These are phyloP conservation scores for Aspergillus costaricaensis DNA, from an alignment of 2,329 filamentous ascomycete species.

Conservation along the genomic window DNA sequence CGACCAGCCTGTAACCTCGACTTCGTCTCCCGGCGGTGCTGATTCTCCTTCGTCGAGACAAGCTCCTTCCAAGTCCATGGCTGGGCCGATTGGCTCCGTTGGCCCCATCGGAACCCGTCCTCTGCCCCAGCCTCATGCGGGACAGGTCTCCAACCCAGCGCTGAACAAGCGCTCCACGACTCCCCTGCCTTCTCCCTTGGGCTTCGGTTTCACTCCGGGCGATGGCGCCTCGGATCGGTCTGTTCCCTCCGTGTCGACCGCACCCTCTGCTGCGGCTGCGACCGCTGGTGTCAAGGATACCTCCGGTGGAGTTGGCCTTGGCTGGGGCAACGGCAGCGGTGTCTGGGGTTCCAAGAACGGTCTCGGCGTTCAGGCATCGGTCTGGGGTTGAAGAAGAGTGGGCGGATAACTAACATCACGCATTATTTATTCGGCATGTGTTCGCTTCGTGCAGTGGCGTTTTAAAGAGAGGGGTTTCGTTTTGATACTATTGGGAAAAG, in stretches of 20 bases:
- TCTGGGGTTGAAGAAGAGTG: conserved; percentile 73
- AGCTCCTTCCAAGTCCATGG: conserved; percentile 56
- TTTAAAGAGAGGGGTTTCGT: conserved; percentile 26
- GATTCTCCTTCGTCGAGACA: conserved; percentile 71
- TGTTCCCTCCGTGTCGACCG: conserved; percentile 62
- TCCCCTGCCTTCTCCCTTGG: conserved; percentile 84
- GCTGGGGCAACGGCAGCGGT: conserved; percentile 77
- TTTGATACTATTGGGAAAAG: conserved; percentile 28
- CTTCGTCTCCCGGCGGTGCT: conserved; percentile 76
- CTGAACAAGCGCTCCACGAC: conserved; percentile 84
- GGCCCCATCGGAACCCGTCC: conserved; percentile 94
- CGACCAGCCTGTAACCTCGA: conserved; percentile 74
- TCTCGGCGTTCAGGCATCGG: conserved; percentile 84
- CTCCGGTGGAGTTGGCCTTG: conserved; percentile 51
- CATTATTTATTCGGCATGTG: conserved; percentile 20
- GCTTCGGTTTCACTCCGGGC: conserved; percentile 67
- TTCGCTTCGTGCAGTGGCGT: conserved; percentile 31
- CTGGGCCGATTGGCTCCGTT: conserved; percentile 64
- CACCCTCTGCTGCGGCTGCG: conserved; percentile 48
- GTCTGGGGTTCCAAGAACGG: conserved; percentile 84
- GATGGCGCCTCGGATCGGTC: conserved; percentile 57
- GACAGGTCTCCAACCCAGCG: conserved; percentile 55
- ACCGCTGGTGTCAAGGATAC: conserved; percentile 42
- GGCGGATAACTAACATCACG: neutral
- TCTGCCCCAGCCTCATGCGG: conserved; percentile 55